phyloP scores from a whole-genome alignment of 1,284 basidiomycete genomes.

The Fomes fomentarius region DNA sequence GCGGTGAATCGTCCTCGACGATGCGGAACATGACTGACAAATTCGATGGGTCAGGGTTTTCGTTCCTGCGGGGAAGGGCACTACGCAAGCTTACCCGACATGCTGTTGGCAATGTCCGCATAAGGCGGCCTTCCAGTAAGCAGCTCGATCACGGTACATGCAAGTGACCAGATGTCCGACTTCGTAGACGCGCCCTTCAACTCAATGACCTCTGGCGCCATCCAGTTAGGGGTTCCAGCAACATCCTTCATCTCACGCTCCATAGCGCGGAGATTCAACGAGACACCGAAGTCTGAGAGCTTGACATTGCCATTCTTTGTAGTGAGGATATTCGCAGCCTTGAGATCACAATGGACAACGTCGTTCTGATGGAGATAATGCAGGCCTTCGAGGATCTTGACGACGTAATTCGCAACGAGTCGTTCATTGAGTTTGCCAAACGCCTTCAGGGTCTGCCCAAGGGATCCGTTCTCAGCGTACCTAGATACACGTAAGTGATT shows the following conservation, averaged over 20 bases:
- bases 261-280: conserved; percentile 96
- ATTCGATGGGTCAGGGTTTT: not conserved
- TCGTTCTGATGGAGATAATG: conserved; percentile 86
- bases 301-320: conserved; percentile 98
- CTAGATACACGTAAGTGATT: conserved; percentile 46
- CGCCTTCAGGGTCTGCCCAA: conserved; percentile 87
- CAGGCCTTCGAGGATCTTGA: conserved; percentile 92
- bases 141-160: conserved; percentile 92
- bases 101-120: conserved; percentile 81
- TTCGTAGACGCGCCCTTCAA: conserved; percentile 75
- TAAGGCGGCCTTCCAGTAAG: conserved; percentile 93
- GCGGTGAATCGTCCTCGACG: conserved; percentile 89
- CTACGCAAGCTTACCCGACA: conserved; percentile 65
- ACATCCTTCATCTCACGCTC: conserved; percentile 87
- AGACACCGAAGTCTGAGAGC: conserved; percentile 97
- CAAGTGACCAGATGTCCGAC: conserved; percentile 92
- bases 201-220: conserved; percentile 96
- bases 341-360: conserved; percentile 91
- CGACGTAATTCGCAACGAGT: conserved; percentile 87
- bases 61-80: not conserved
- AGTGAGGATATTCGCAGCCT: conserved; percentile 98
- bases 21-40: conserved; percentile 89
- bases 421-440: conserved; percentile 92
- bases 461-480: conserved; percentile 92
- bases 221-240: conserved; percentile 97